A percentile compares a stretch with the other conserved stretches of the same genome.
Conservation (phyloP, 2,329 filamentous ascomycete genomes). For the Pseudogymnoascus sp. region DNA sequence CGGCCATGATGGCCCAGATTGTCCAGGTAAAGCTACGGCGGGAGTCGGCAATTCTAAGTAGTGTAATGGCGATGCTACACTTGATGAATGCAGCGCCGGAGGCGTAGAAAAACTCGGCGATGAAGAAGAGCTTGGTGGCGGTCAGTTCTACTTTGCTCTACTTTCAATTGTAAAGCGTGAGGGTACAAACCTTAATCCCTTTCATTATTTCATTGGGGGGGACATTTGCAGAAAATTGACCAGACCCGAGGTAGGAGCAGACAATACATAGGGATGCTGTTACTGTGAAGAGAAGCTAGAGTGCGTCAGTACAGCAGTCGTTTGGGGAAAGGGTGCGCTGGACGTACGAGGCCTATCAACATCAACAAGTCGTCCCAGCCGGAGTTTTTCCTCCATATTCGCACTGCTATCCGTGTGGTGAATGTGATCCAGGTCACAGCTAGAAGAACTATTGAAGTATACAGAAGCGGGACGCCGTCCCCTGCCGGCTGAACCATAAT, state of each 20-base stretch:
- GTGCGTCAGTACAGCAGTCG: constrained; percentile 9
- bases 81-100: constrained; percentile 25
- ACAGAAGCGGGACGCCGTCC: constrained; percentile 22
- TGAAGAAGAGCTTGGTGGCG: constrained; percentile 27
- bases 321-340: background rate
- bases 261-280: constrained; percentile 23
- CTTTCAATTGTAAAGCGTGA: background rate
- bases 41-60: constrained; percentile 27
- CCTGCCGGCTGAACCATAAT: constrained; percentile 21
- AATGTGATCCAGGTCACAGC: constrained; percentile 21
- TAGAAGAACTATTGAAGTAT: constrained; percentile 21
- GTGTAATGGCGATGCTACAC: constrained; percentile 25
- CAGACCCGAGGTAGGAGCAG: constrained; percentile 24
- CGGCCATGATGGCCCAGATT: constrained; percentile 22
- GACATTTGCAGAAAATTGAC: constrained; percentile 19
- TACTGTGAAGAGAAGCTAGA: constrained; percentile 23
- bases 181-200: constrained; percentile 18
- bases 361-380: constrained; percentile 24
- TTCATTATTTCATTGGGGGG: constrained; percentile 13
- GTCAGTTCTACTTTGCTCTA: constrained; percentile 8
- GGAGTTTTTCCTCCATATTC: constrained; percentile 22
- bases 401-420: constrained; percentile 17
- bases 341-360: constrained; percentile 21
- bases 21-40: constrained; percentile 24
- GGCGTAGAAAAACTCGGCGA: constrained; percentile 33